These are phyloP conservation scores for Monosiga brevicollis DNA, from an alignment of 78 protist species.

Conservation along the genomic window DNA sequence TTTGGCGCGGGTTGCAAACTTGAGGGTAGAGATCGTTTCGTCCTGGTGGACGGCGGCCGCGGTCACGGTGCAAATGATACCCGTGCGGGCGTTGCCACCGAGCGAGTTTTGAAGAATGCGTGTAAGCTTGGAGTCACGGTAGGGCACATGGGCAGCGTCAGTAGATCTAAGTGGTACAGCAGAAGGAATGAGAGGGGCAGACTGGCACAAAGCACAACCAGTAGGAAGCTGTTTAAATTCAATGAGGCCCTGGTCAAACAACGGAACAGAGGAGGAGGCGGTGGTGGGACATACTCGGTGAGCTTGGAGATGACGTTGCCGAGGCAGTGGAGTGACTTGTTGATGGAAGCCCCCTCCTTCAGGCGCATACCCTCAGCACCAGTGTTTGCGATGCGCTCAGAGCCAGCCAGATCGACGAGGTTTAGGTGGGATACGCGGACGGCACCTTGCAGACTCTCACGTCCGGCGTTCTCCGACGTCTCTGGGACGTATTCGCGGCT, in stretches of 20 bases:
- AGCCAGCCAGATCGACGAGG: slow-evolving; percentile 85
- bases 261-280: background rate
- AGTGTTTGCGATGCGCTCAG: slow-evolving; percentile 57
- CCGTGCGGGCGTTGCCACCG: slow-evolving; percentile 69
- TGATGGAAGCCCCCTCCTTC: slow-evolving; percentile 73
- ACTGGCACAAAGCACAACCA: background rate
- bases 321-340: slow-evolving; percentile 58
- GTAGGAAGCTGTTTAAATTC: background rate
- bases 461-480: background rate
- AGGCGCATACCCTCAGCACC: slow-evolving; percentile 70
- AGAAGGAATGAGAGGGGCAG: background rate
- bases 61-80: slow-evolving; percentile 54
- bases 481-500: slow-evolving; percentile 4
- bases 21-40: slow-evolving; percentile 54
- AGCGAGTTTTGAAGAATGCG: slow-evolving; percentile 61
- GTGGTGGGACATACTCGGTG: slow-evolving; percentile 1
- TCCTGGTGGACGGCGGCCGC: slow-evolving; percentile 42
- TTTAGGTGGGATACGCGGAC: slow-evolving; percentile 16
- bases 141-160: slow-evolving; percentile 44
- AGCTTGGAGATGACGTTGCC: slow-evolving; percentile 64
- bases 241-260: background rate
- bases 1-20: slow-evolving; percentile 78
- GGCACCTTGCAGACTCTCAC: background rate
- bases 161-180: background rate
- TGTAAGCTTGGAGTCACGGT: slow-evolving; percentile 69